These are phyloP conservation scores for Cladosporium austrohemisphaericum DNA, from an alignment of 2,329 filamentous ascomycete genomes.

Conservation along the genomic window DNA sequence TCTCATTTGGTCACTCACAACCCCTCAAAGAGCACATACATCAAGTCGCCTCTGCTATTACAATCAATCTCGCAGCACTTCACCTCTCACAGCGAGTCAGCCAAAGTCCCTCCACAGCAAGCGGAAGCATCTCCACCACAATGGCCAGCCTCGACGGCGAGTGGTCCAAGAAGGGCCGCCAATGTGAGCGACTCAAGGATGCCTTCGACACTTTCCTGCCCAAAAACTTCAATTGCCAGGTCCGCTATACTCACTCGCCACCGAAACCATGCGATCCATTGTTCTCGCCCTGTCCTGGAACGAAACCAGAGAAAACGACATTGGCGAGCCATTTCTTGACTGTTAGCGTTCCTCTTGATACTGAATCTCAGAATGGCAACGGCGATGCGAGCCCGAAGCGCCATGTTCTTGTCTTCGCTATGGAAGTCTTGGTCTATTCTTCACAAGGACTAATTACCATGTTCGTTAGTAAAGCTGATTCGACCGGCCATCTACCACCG, in stretches of 20 bases:
- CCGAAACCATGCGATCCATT: constrained; percentile 71
- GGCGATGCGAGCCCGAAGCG: constrained; percentile 26
- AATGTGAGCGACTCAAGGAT: constrained; percentile 26
- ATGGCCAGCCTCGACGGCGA: constrained; percentile 7
- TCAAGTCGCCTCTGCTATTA: no score
- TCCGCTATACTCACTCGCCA: constrained; percentile 85
- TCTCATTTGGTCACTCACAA: no score
- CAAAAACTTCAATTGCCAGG: constrained; percentile 56
- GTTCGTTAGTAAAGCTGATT: constrained; percentile 96
- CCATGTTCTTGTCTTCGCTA: constrained; percentile 68
- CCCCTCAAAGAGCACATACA: no score
- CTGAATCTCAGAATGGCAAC: constrained; percentile 15
- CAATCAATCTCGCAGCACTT: no score
- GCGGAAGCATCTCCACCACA: constrained; percentile 9
- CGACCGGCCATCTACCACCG: constrained; percentile 76
- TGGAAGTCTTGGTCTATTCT: constrained; percentile 83
- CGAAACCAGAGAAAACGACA: constrained; percentile 71
- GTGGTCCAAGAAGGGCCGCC: background rate
- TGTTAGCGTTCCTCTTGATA: constrained; percentile 46
- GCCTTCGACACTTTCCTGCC: constrained; percentile 53
- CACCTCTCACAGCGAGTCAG: no score
- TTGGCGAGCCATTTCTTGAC: constrained; percentile 79
- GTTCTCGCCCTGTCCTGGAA: constrained; percentile 71
- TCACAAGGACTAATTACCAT: constrained; percentile 77
- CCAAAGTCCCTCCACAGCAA: background rate